These are phyloP conservation scores for Hypoxylon sp. DNA, from an alignment of 2,329 filamentous ascomycete species.

Conservation along the genomic window DNA sequence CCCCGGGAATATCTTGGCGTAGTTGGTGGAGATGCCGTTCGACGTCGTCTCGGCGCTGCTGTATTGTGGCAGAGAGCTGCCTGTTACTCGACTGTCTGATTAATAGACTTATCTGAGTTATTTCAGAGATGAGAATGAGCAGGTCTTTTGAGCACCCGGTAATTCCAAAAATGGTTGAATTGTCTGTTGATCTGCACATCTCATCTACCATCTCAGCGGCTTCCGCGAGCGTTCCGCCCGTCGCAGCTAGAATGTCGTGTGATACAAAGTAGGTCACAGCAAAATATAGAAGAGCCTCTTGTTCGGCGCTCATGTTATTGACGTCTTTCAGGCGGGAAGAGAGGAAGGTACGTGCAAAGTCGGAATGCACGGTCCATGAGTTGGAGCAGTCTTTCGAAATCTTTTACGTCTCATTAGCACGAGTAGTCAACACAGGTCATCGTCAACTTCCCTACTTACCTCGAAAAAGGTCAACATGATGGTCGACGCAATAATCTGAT, in stretches of 20 bases:
- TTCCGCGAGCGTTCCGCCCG: constrained; percentile 21
- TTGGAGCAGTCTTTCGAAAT: constrained; percentile 41
- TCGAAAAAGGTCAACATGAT: constrained; percentile 42
- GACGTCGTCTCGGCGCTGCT: constrained; percentile 29
- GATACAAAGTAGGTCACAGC: constrained; percentile 39
- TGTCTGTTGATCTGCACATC: constrained; percentile 27
- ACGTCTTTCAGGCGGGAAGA: constrained; percentile 17
- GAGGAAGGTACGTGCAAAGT: constrained; percentile 37
- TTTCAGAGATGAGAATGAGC: constrained; percentile 32
- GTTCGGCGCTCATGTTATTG: constrained; percentile 24
- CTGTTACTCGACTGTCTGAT: constrained; percentile 1
- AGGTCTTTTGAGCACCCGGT: constrained; percentile 33
- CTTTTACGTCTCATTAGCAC: constrained; percentile 16
- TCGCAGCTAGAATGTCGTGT: constrained; percentile 33
- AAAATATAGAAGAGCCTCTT: constrained; percentile 38
- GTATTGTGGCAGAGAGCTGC: constrained; percentile 3
- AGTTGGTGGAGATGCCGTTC: constrained; percentile 28
- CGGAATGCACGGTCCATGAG: constrained; percentile 41
- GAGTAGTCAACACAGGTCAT: neutral
- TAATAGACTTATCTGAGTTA: constrained; percentile 26
- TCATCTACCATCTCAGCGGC: constrained; percentile 20
- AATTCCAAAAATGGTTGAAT: constrained; percentile 21
- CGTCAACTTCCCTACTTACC: constrained; percentile 21
- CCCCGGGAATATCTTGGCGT: constrained; percentile 25
- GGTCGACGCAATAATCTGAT: constrained; percentile 36